phyloP scores from a whole-genome alignment of 768 basidiomycete genomes.

The Daedaleopsis nitida region DNA sequence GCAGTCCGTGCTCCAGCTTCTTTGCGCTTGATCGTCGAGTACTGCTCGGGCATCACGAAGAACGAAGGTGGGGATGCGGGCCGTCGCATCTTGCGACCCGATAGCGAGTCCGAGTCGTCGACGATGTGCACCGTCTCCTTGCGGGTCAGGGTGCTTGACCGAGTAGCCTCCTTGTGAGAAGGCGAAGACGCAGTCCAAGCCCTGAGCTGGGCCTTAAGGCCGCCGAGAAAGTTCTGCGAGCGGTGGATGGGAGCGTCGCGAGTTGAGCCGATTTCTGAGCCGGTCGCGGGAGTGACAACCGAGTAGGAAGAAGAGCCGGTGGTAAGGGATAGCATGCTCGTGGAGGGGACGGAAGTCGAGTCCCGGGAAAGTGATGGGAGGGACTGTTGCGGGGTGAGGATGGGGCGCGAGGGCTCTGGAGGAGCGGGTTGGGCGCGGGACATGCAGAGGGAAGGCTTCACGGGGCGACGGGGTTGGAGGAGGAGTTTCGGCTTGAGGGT shows the following conservation, averaged over 20 bases:
- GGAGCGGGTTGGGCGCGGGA: conserved; percentile 38
- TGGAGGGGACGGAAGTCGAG: conserved; percentile 10
- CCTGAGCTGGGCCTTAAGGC: conserved; percentile 22
- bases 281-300: conserved; percentile 20
- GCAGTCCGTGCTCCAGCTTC: conserved; percentile 3
- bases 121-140: neutral
- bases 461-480: conserved; percentile 4
- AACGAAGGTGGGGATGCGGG: conserved; percentile 15
- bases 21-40: conserved; percentile 15
- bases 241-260: conserved; percentile 8
- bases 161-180: conserved; percentile 12
- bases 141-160: conserved; percentile 14
- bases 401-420: conserved; percentile 24
- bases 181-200: conserved; percentile 7
- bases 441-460: conserved; percentile 42
- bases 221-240: conserved; percentile 15
- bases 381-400: conserved; percentile 24
- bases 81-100: conserved; percentile 9
- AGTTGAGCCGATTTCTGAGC: conserved; percentile 18
- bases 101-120: neutral
- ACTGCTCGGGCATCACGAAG: conserved; percentile 23
- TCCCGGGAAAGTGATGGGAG: conserved; percentile 27
- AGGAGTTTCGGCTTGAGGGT: conserved; percentile 20
- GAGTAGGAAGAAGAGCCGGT: conserved; percentile 48
- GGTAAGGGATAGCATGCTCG: conserved; percentile 45